A percentile compares a stretch with the other conserved stretches of the same genome.
Conservation (phyloP, 768 basidiomycete species). For the Royoungia palumana region DNA sequence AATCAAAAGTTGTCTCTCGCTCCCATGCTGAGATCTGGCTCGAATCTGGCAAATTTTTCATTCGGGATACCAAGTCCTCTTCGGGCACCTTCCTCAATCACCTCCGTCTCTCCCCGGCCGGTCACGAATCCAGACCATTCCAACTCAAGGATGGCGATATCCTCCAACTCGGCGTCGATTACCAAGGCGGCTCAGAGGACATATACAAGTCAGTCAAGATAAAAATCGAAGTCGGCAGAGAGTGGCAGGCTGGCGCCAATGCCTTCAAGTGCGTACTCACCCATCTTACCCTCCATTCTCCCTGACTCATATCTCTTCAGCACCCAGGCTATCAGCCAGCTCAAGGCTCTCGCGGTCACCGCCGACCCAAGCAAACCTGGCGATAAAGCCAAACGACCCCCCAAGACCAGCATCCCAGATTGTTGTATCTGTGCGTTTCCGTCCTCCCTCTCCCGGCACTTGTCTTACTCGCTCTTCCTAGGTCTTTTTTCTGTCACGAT, state of each 20-base stretch:
- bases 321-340: constrained; percentile 75
- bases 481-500: constrained; percentile 86
- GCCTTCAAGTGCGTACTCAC: constrained; percentile 66
- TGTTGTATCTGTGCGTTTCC: constrained; percentile 85
- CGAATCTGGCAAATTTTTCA: constrained; percentile 69
- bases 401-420: constrained; percentile 59
- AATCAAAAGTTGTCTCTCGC: constrained; percentile 91
- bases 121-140: constrained; percentile 72
- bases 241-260: constrained; percentile 88
- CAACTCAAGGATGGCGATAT: constrained; percentile 91
- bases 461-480: constrained; percentile 18
- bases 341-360: constrained; percentile 61
- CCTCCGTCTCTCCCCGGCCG: constrained; percentile 80
- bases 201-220: constrained; percentile 98
- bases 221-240: constrained; percentile 81
- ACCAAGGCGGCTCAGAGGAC: constrained; percentile 95
- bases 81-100: constrained; percentile 97
- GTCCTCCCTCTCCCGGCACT: neutral
- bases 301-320: constrained; percentile 31
- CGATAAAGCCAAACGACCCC: constrained; percentile 28
- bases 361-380: constrained; percentile 19
- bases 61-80: constrained; percentile 86
- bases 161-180: constrained; percentile 93
- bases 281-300: neutral
- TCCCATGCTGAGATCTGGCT: constrained; percentile 95